phyloP scores from a whole-genome alignment of 495 filamentous ascomycete species.

The Schizothecium vesticola region DNA sequence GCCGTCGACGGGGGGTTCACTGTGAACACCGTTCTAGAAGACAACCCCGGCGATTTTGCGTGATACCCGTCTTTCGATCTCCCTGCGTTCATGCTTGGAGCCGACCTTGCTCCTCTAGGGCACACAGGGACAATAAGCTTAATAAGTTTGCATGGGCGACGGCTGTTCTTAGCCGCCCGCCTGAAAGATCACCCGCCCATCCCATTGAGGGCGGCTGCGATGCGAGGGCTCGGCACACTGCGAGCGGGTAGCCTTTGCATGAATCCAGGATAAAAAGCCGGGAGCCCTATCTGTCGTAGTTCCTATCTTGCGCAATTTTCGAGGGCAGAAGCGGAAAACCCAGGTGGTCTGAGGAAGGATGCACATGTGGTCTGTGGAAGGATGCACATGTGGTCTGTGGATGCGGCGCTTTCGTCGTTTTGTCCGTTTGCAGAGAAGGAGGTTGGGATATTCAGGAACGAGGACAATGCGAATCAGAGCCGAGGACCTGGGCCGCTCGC shows the following conservation, averaged over 20 bases:
- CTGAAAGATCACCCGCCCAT: neutral
- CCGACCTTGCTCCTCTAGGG: neutral
- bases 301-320: neutral
- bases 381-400: neutral
- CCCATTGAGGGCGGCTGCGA: neutral
- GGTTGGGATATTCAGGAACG: neutral
- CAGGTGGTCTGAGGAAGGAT: neutral
- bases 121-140: neutral
- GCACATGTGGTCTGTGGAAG: no score
- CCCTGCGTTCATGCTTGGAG: neutral
- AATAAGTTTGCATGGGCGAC: conserved; percentile 1
- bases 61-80: neutral
- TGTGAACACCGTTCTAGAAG: neutral
- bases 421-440: neutral
- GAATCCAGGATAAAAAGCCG: neutral
- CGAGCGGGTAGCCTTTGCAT: neutral
- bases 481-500: neutral
- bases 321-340: neutral
- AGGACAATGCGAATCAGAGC: neutral
- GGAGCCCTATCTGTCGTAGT: neutral
- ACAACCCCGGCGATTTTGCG: neutral
- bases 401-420: neutral
- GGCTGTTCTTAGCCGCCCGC: neutral
- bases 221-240: neutral
- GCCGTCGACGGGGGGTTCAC: neutral